Conservation (phyloP, 306 rosid species). For the Begonia fuchsioides region DNA sequence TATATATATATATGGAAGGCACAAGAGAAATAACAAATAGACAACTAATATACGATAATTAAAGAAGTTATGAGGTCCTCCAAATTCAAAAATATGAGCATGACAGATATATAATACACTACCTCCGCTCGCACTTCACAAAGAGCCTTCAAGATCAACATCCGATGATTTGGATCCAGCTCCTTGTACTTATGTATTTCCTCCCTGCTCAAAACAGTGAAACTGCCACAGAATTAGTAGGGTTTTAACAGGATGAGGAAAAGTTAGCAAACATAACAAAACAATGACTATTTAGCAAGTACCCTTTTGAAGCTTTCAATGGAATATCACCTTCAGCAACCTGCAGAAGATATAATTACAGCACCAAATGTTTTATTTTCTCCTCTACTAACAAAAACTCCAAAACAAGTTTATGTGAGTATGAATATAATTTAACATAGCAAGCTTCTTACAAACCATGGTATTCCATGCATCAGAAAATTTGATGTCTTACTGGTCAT, state of each 20-base stretch:
- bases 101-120: constrained; percentile 12
- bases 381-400: too few relatives aligned
- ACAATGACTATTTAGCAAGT: constrained; percentile 5
- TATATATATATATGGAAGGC: too few relatives aligned
- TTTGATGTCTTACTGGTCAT: constrained; percentile 25
- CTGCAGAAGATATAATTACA: constrained; percentile 24
- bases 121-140: constrained; percentile 88
- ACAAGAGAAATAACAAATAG: too few relatives aligned
- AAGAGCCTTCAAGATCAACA: constrained; percentile 61
- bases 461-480: constrained; percentile 69
- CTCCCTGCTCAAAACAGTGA: constrained; percentile 42
- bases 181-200: constrained; percentile 58
- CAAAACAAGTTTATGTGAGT: not conserved
- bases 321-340: constrained; percentile 87
- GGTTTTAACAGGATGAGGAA: not conserved
- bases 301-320: constrained; percentile 66
- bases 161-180: constrained; percentile 54
- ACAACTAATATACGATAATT: too few relatives aligned
- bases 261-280: constrained; percentile 3
- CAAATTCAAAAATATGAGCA: constrained; percentile 5
- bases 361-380: too few relatives aligned
- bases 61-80: not conserved
- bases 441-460: constrained; percentile 61
- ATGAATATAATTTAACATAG: constrained; percentile 6
- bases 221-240: constrained; percentile 5